These are phyloP conservation scores for Russula griseocarnosa DNA, from an alignment of 768 basidiomycete species.

Conservation along the genomic window DNA sequence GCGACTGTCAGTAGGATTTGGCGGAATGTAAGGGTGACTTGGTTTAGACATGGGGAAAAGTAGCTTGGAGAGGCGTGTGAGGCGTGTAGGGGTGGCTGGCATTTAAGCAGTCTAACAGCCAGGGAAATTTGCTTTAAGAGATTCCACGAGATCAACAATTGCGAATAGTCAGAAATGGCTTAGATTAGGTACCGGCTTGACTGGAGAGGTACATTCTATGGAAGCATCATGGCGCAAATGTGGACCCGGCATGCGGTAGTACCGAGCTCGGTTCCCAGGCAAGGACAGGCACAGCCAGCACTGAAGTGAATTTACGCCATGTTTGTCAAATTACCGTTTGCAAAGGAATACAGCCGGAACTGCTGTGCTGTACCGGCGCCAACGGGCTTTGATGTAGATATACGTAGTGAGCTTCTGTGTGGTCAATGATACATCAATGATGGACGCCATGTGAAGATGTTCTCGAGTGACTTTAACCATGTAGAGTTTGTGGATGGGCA, in stretches of 20 bases:
- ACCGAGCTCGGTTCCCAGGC: slow-evolving; percentile 1
- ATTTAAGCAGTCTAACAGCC: not conserved
- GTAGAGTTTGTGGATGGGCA: not conserved
- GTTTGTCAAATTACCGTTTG: not conserved
- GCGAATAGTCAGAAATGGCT: not conserved
- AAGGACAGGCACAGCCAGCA: not conserved
- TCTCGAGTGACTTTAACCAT: not conserved
- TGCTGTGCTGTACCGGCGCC: not conserved
- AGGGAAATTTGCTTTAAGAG: not conserved
- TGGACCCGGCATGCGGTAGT: slow-evolving; percentile 7
- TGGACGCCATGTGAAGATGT: not conserved
- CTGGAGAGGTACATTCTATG: not conserved
- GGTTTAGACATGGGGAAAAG: slow-evolving; percentile 8
- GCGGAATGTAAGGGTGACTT: slow-evolving; percentile 1
- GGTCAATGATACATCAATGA: too few species aligned
- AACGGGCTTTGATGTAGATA: not conserved
- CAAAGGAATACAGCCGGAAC: not conserved
- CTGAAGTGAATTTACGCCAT: not conserved
- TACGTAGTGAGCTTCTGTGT: not conserved
- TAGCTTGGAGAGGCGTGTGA: not conserved
- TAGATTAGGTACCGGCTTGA: not conserved
- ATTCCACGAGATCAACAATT: too few species aligned
- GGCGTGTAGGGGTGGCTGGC: not conserved
- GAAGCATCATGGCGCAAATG: not conserved
- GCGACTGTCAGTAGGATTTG: slow-evolving; percentile 44